phyloP scores from a whole-genome alignment of 805 yeast genomes.

The Dipodascus geniculatus region DNA sequence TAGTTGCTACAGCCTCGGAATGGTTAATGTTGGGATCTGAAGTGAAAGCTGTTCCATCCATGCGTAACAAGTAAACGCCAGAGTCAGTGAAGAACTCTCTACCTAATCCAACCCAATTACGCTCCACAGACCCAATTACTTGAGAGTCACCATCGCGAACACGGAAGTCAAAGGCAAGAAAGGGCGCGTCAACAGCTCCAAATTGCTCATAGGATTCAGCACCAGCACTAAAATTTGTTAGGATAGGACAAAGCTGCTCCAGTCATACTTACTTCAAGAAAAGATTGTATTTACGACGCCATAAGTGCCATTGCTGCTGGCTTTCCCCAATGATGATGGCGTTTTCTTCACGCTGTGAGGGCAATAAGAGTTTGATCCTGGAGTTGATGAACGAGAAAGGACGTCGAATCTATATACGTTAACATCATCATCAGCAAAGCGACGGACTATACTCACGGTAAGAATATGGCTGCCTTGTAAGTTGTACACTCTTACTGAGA shows the following conservation, averaged over 20 bases:
- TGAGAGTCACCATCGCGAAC: conserved; percentile 46
- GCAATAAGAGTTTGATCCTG: conserved; percentile 62
- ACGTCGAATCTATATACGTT: conserved; percentile 38
- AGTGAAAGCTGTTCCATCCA: conserved; percentile 57
- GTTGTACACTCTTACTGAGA: conserved; percentile 28
- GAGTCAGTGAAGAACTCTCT: conserved; percentile 91
- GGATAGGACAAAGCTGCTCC: conserved; percentile 9
- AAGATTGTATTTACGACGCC: conserved; percentile 82
- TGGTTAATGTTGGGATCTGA: conserved; percentile 35
- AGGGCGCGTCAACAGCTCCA: conserved; percentile 80
- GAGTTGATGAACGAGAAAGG: conserved; percentile 86
- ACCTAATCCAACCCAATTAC: conserved; percentile 93
- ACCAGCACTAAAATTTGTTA: conserved; percentile 9
- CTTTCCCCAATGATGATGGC: conserved; percentile 64
- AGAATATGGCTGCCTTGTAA: conserved; percentile 24
- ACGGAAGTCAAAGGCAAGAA: conserved; percentile 78
- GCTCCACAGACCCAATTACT: conserved; percentile 65
- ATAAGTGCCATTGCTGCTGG: conserved; percentile 87
- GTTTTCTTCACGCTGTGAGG: conserved; percentile 31
- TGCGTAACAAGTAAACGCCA: conserved; percentile 77
- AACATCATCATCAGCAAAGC: background rate
- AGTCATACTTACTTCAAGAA: conserved; percentile 31
- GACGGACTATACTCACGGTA: conserved; percentile 14
- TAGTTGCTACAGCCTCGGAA: conserved; percentile 14
- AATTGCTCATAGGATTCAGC: conserved; percentile 54